Evolutionary conservation across 768 basidiomycete species (phyloP).

Genomic region (Tulasnella sp.): DNA sequence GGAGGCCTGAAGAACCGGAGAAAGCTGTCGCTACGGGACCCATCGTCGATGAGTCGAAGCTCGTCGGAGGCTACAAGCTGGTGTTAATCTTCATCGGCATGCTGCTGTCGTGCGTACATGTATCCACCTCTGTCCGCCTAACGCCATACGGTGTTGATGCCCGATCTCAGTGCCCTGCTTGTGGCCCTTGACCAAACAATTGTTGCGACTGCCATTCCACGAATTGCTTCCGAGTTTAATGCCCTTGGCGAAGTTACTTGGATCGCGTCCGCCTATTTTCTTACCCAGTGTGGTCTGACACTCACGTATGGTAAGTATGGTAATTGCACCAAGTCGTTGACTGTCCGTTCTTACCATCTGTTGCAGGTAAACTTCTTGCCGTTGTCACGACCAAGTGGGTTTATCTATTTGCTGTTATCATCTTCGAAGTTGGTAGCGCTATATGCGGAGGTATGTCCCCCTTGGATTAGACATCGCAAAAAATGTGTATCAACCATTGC

Average conservation of each 20-base stretch:
- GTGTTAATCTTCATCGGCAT: slow-evolving; percentile 8
- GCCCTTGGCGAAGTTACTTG: slow-evolving; percentile 23
- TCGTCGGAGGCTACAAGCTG: background rate
- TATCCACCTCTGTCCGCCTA: background rate
- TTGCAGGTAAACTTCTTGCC: slow-evolving; percentile 7
- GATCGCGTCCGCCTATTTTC: slow-evolving; percentile 21
- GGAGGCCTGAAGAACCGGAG: background rate
- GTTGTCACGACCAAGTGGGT: slow-evolving; percentile 24
- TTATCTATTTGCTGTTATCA: slow-evolving; percentile 18
- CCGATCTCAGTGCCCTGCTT: background rate
- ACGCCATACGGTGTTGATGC: background rate
- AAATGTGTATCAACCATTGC: background rate
- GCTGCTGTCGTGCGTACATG: background rate
- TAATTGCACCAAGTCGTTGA: no score
- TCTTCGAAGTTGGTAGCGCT: slow-evolving; percentile 37
- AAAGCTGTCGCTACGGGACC: background rate
- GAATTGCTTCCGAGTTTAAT: slow-evolving; percentile 25
- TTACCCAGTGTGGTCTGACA: slow-evolving; percentile 17
- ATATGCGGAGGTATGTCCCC: slow-evolving; percentile 28
- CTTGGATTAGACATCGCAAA: background rate
- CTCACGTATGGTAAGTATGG: slow-evolving; percentile 11
- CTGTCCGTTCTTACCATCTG: background rate
- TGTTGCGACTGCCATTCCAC: slow-evolving; percentile 20
- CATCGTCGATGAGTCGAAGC: background rate
- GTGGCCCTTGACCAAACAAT: background rate